Percentiles rank a stretch among this genome's conserved stretches.
Evolutionary conservation across 495 filamentous ascomycete genomes (phyloP).

Genomic region (Tetracladium setigerum): DNA sequence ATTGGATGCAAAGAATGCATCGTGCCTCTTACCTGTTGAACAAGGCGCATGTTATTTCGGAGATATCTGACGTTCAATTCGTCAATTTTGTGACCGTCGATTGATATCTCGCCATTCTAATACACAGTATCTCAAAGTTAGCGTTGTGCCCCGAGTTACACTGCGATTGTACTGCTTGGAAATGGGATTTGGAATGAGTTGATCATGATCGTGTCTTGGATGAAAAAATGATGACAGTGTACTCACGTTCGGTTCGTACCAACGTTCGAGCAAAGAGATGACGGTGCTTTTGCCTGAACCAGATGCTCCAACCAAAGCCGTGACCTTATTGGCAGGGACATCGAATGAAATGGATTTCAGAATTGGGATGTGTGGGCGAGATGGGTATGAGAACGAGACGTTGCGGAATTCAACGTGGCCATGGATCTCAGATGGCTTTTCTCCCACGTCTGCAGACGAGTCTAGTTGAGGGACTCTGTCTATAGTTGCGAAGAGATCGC

Average conservation of each 20-base stretch:
- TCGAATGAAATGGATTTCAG: slow-evolving; percentile 39
- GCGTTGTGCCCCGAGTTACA: slow-evolving; percentile 24
- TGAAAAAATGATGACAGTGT: slow-evolving; percentile 19
- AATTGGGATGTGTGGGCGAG: slow-evolving; percentile 48
- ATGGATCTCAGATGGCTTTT: slow-evolving; percentile 27
- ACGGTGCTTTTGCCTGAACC: slow-evolving; percentile 64
- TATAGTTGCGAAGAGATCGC: slow-evolving; percentile 37
- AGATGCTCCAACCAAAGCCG: slow-evolving; percentile 58
- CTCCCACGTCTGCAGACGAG: slow-evolving; percentile 29
- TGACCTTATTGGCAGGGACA: slow-evolving; percentile 48
- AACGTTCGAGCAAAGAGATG: slow-evolving; percentile 43
- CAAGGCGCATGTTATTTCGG: slow-evolving; percentile 50
- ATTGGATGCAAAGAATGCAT: neutral
- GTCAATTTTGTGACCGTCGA: slow-evolving; percentile 47
- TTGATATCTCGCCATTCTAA: slow-evolving; percentile 30
- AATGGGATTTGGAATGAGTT: neutral
- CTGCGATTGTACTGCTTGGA: no score
- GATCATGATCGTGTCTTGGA: neutral
- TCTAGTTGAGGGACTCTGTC: slow-evolving; percentile 44
- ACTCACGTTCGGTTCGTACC: slow-evolving; percentile 38
- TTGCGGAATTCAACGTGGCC: slow-evolving; percentile 44
- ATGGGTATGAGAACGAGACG: slow-evolving; percentile 56
- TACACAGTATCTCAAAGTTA: no score
- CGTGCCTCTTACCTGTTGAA: slow-evolving; percentile 40
- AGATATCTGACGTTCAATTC: slow-evolving; percentile 50